A percentile compares a stretch with the other conserved stretches of the same genome.
phyloP scores from a whole-genome alignment of 1,284 basidiomycete species.

The Bjerkandera adusta region DNA sequence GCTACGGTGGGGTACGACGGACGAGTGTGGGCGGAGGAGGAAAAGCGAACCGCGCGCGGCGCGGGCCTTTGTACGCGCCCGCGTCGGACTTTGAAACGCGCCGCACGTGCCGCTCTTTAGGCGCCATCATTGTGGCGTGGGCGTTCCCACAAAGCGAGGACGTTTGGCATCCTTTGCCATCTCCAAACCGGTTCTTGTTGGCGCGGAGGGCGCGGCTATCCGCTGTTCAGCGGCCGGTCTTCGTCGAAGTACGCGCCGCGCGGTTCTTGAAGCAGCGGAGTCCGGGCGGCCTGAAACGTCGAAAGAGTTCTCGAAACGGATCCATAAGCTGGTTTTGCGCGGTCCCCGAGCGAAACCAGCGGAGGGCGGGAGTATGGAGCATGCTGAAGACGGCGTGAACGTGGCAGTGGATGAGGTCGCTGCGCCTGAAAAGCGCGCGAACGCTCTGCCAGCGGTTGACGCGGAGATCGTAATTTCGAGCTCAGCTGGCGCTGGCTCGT shows the following conservation, averaged over 20 bases:
- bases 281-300: conserved; percentile 10
- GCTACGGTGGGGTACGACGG: no score
- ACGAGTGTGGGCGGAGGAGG: no score
- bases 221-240: background rate
- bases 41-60: no score
- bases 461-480: background rate
- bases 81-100: no score
- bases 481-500: no score
- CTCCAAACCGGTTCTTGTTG: conserved; percentile 7
- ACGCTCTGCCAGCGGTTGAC: background rate
- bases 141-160: no score
- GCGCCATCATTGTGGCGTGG: no score
- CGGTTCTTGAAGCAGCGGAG: conserved; percentile 3
- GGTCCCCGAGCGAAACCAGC: conserved; percentile 8
- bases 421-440: background rate
- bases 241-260: background rate
- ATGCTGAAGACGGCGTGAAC: background rate
- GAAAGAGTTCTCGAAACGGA: conserved; percentile 10
- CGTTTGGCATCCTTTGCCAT: background rate
- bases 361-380: conserved; percentile 4
- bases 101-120: no score
- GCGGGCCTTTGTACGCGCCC: no score
- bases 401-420: background rate
- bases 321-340: conserved; percentile 7
- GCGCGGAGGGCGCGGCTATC: conserved; percentile 2